These are phyloP conservation scores for Kwoniella sp. DNA, from an alignment of 768 basidiomycete species.

Conservation along the genomic window DNA sequence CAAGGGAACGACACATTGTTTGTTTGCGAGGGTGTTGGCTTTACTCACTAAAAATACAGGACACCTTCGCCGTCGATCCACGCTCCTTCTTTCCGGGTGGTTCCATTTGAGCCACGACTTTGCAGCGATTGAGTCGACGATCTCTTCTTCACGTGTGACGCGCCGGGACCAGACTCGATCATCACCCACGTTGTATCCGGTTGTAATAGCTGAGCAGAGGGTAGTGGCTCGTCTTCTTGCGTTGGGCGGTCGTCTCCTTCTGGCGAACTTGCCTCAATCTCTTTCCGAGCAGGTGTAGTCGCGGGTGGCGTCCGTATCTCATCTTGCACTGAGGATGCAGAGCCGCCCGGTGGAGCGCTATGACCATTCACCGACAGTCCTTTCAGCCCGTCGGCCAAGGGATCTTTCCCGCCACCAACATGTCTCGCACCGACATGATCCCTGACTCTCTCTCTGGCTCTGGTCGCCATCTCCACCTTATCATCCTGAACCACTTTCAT, in stretches of 20 bases:
- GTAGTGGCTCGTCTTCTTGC: conserved; percentile 23
- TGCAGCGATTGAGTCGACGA: not conserved
- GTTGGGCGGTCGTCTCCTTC: not conserved
- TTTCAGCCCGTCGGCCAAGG: conserved; percentile 21
- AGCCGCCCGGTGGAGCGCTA: not conserved
- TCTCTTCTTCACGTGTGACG: conserved; percentile 16
- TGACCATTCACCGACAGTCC: conserved; percentile 17
- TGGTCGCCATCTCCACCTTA: conserved; percentile 37
- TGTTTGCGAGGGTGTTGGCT: too few species aligned
- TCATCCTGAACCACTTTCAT: conserved; percentile 49
- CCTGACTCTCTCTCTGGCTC: conserved; percentile 26
- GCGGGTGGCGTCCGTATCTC: not conserved
- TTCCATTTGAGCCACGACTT: not conserved
- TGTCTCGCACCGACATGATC: conserved; percentile 10
- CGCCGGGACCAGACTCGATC: conserved; percentile 32
- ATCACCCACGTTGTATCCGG: conserved; percentile 50
- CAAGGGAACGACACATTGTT: not conserved
- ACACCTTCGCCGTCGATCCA: conserved; percentile 53
- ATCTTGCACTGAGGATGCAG: too few species aligned
- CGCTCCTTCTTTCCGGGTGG: conserved; percentile 8
- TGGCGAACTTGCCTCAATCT: not conserved
- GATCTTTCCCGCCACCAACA: conserved; percentile 19
- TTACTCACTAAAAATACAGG: conserved; percentile 53
- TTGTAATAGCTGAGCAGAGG: conserved; percentile 29
- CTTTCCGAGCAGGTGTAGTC: not conserved